Conservation (phyloP, 257 asterid species). For the Penstemon newberryi region DNA sequence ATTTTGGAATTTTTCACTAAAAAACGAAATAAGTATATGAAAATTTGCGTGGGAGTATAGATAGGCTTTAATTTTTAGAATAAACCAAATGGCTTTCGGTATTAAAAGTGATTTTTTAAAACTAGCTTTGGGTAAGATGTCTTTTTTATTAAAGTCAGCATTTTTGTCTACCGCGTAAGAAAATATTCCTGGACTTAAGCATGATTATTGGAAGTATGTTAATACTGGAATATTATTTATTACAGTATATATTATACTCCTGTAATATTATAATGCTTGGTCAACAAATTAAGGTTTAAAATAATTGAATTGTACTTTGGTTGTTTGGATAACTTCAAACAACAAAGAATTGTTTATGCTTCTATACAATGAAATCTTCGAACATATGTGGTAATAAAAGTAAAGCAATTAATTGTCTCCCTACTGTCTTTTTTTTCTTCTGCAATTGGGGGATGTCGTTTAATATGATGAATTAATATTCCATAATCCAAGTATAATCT, state of each 20-base stretch:
- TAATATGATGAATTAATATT: too few species aligned
- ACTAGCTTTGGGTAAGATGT: not conserved
- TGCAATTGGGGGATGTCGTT: too few species aligned
- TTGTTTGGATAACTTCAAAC: not conserved
- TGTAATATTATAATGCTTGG: not conserved
- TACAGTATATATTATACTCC: too few species aligned
- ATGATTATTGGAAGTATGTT: not conserved
- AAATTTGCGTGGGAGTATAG: too few species aligned
- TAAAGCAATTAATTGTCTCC: too few species aligned
- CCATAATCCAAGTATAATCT: too few species aligned
- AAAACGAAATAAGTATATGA: too few species aligned
- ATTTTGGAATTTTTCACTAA: too few species aligned
- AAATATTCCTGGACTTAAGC: constrained; percentile 14
- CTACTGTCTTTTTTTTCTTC: too few species aligned
- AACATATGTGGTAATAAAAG: too few species aligned
- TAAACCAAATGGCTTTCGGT: not conserved
- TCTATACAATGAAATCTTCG: too few species aligned
- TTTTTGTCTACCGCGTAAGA: constrained; percentile 16
- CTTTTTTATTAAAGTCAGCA: constrained; percentile 17
- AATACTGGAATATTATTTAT: not conserved
- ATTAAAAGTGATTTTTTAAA: not conserved
- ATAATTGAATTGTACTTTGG: constrained; percentile 2
- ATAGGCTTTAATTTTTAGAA: not conserved
- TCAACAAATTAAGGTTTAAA: not conserved
- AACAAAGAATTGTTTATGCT: too few species aligned